Evolutionary conservation across 345 rosid genomes (phyloP).

Genomic region (Murraya koenigii): DNA sequence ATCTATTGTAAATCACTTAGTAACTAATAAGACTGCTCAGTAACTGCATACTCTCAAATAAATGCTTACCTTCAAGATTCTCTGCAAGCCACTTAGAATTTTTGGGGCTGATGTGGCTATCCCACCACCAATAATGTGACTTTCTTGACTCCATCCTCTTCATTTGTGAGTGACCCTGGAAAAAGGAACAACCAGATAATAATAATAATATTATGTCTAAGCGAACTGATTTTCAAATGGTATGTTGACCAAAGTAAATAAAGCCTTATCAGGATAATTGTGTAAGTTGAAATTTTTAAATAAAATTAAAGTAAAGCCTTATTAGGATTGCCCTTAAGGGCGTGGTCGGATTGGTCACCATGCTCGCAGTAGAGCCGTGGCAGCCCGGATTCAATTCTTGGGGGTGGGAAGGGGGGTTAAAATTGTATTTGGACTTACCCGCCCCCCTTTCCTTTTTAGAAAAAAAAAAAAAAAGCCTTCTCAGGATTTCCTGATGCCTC

Average conservation of each 20-base stretch:
- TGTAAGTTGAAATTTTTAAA: background rate
- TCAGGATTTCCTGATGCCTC: background rate
- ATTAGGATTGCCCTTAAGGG: background rate
- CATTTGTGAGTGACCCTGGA: slow-evolving; percentile 35
- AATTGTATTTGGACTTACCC: no score
- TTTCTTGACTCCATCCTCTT: slow-evolving; percentile 49
- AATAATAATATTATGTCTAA: background rate
- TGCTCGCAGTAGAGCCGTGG: no score
- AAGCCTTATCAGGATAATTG: background rate
- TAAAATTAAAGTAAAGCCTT: background rate
- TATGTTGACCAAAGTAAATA: background rate
- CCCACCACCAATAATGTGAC: slow-evolving; percentile 91
- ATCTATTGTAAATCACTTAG: background rate
- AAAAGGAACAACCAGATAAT: background rate
- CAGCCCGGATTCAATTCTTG: no score
- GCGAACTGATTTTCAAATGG: background rate
- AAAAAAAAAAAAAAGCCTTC: no score
- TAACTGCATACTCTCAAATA: background rate
- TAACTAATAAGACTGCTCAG: background rate
- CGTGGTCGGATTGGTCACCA: no score
- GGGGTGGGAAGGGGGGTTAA: no score
- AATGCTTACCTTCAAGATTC: slow-evolving; percentile 65
- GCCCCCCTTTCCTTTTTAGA: no score
- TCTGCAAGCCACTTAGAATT: slow-evolving; percentile 86
- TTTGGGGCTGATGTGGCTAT: slow-evolving; percentile 72